Conservation (phyloP, 257 asterid species). For the Gentiana macrophylla region DNA sequence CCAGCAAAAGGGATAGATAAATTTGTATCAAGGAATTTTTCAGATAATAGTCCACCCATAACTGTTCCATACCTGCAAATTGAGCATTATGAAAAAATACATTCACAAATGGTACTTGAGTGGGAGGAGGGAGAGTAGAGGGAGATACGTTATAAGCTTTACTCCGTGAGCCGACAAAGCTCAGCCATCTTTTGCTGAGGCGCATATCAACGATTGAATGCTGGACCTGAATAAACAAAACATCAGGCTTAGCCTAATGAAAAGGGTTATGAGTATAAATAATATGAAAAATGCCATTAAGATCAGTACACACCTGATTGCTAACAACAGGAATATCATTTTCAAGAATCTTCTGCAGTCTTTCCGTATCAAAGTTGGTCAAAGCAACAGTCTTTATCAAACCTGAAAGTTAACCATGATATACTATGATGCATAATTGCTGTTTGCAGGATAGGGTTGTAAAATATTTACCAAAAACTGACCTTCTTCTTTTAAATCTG, state of each 20-base stretch:
- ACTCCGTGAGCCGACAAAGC: slow-evolving; percentile 84
- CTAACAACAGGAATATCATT: slow-evolving; percentile 90
- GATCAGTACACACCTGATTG: slow-evolving; percentile 53
- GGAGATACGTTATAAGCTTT: slow-evolving; percentile 78
- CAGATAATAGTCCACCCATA: slow-evolving; percentile 94
- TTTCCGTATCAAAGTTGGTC: slow-evolving; percentile 85
- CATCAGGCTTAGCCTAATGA: neutral
- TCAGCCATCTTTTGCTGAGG: slow-evolving; percentile 91
- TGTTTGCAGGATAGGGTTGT: slow-evolving; percentile 5
- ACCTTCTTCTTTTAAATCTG: slow-evolving; percentile 92
- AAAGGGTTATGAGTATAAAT: neutral
- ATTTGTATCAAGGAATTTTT: slow-evolving; percentile 90
- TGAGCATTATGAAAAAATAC: neutral
- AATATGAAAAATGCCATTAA: neutral
- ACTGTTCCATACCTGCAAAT: slow-evolving; percentile 84
- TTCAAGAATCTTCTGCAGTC: slow-evolving; percentile 69
- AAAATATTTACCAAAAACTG: slow-evolving; percentile 14
- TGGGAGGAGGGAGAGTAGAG: slow-evolving; percentile 27
- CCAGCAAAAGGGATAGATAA: slow-evolving; percentile 84
- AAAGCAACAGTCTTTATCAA: slow-evolving; percentile 92
- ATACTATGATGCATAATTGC: slow-evolving; percentile 19
- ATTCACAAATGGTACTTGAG: no score
- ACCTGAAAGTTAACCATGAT: slow-evolving; percentile 42
- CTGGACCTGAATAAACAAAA: slow-evolving; percentile 54
- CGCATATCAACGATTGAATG: slow-evolving; percentile 97